Evolutionary conservation across 352 stramenopile genomes (phyloP).

Genomic region (Globisporangium cylindrosporum): DNA sequence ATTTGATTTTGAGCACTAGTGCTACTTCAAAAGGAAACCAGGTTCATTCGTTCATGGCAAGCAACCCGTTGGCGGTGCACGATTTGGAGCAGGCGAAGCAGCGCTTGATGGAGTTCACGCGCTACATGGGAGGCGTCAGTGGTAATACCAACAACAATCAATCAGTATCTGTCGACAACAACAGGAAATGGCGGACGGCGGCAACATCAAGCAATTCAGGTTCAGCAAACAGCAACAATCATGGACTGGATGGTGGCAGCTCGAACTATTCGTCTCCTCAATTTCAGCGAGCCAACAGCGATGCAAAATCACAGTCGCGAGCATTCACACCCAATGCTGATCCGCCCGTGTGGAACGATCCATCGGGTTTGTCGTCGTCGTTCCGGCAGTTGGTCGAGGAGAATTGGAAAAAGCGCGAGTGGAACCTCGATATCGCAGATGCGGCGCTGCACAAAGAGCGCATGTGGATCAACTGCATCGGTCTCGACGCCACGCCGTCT

Average conservation of each 20-base stretch:
- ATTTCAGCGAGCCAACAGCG: neutral
- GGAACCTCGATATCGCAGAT: conserved; percentile 13
- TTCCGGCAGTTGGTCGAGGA: conserved; percentile 55
- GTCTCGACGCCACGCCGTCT: conserved; percentile 27
- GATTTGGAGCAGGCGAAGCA: conserved; percentile 19
- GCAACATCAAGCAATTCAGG: neutral
- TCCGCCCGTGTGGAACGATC: conserved; percentile 25
- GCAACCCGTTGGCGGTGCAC: conserved; percentile 7
- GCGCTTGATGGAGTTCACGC: conserved; percentile 13
- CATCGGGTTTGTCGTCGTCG: conserved; percentile 46
- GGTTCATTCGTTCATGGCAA: neutral
- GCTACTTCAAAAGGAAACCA: neutral
- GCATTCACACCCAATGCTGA: conserved; percentile 1
- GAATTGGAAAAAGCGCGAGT: conserved; percentile 44
- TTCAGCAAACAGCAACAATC: neutral
- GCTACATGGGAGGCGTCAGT: conserved; percentile 2
- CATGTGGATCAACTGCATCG: conserved; percentile 41
- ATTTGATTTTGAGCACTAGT: conserved; percentile 19
- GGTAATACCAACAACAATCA: neutral
- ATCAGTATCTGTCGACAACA: conserved; percentile 9
- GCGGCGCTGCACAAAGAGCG: conserved; percentile 35
- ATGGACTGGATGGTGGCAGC: neutral
- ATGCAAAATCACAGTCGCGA: neutral
- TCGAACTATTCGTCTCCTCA: conserved; percentile 1
- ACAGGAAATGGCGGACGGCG: conserved; percentile 7